Evolutionary conservation across 495 filamentous ascomycete species (phyloP).

Genomic region (Pyrenopolyporus hunteri): DNA sequence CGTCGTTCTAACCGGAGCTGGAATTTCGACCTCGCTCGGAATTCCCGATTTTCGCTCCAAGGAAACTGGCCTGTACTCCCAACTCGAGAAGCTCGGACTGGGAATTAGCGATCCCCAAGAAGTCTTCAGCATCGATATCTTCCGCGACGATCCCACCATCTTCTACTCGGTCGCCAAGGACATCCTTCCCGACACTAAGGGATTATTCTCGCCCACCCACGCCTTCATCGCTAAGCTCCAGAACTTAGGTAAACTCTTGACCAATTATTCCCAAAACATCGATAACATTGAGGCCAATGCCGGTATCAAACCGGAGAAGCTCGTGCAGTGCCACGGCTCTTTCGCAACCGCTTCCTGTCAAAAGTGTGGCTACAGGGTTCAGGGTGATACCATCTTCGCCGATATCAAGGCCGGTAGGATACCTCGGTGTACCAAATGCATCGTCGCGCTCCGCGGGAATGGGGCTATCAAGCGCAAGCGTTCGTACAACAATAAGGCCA

Average conservation of each 20-base stretch:
- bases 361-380: constrained; percentile 78
- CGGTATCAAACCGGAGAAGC: constrained; percentile 79
- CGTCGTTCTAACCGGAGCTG: constrained; percentile 92
- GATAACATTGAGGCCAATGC: constrained; percentile 94
- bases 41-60: constrained; percentile 90
- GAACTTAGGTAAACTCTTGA: constrained; percentile 85
- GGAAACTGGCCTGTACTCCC: constrained; percentile 84
- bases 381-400: constrained; percentile 75
- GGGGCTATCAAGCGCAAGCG: constrained; percentile 73
- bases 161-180: constrained; percentile 94
- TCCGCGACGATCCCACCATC: constrained; percentile 83
- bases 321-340: constrained; percentile 95
- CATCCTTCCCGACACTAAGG: constrained; percentile 77
- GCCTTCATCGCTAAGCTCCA: constrained; percentile 95
- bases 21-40: constrained; percentile 87
- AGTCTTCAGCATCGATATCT: constrained; percentile 88
- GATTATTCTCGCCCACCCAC: constrained; percentile 83
- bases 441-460: constrained; percentile 41
- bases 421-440: constrained; percentile 67
- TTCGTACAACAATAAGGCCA: constrained; percentile 63
- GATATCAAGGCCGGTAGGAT: constrained; percentile 78
- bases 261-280: constrained; percentile 98
- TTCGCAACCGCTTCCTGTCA: constrained; percentile 92
- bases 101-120: constrained; percentile 85
- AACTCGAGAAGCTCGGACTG: constrained; percentile 69